Percentiles rank a stretch among this genome's conserved stretches.
These are phyloP conservation scores for Beta macrorhiza DNA, from an alignment of 179 eudicot species.

Conservation along the genomic window DNA sequence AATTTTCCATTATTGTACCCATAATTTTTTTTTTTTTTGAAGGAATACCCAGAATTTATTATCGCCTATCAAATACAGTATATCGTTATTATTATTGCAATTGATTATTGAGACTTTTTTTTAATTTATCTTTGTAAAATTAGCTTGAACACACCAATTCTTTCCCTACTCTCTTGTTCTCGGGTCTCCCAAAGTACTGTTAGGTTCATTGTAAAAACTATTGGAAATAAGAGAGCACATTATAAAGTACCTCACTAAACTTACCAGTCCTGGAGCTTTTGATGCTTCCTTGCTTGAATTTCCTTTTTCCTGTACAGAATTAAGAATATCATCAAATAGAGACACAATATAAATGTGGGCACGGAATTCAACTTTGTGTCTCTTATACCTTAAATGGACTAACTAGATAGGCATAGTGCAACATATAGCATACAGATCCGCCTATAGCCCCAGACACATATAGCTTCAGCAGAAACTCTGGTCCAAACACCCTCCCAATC, in stretches of 20 bases:
- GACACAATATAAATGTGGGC: neutral
- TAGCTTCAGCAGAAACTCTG: conserved; percentile 61
- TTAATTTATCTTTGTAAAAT: no score
- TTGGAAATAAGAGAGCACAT: neutral
- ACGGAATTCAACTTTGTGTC: neutral
- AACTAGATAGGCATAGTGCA: conserved; percentile 52
- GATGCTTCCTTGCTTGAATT: conserved; percentile 38
- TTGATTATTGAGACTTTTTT: no score
- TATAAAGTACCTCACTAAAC: conserved; percentile 5
- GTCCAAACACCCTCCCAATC: conserved; percentile 68
- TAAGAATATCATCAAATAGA: neutral
- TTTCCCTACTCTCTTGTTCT: no score
- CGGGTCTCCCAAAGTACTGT: neutral
- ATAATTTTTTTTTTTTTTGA: no score
- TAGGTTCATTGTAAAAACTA: neutral
- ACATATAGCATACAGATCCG: conserved; percentile 66
- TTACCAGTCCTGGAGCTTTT: conserved; percentile 58
- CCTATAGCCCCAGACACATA: conserved; percentile 67
- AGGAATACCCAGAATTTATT: no score
- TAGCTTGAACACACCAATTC: no score
- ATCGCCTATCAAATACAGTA: no score
- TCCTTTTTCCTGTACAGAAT: conserved; percentile 39
- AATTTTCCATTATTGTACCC: no score
- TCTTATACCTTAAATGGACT: conserved; percentile 45
- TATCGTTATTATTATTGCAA: no score